Conservation (phyloP, 345 rosid genomes). For the Capsella bursapastoris region DNA sequence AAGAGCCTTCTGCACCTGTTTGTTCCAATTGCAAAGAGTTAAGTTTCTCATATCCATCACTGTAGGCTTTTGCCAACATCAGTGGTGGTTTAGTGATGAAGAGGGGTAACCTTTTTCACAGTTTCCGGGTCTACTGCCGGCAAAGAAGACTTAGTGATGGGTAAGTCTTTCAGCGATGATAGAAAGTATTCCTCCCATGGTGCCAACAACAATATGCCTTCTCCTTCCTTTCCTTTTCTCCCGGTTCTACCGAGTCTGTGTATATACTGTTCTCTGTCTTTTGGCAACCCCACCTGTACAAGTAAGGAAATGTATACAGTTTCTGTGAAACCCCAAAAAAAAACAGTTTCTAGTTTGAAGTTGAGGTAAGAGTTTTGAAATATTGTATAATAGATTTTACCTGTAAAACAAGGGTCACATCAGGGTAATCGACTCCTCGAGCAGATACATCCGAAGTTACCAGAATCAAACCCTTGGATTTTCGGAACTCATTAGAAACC, state of each 20-base stretch:
- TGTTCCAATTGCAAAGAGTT: background rate
- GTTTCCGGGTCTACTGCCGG: constrained; percentile 79
- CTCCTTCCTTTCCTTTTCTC: constrained; percentile 93
- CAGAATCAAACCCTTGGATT: constrained; percentile 91
- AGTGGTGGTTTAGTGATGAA: background rate
- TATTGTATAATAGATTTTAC: constrained; percentile 45
- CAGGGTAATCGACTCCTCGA: constrained; percentile 99
- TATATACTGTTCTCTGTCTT: constrained; percentile 90
- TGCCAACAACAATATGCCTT: constrained; percentile 80
- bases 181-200: constrained; percentile 95
- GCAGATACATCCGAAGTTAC: constrained; percentile 99
- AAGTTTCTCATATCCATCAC: constrained; percentile 15
- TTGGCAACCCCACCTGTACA: constrained; percentile 79
- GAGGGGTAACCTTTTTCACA: constrained; percentile 64
- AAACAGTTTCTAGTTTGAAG: background rate
- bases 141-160: constrained; percentile 63
- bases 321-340: background rate
- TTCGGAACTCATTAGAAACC: constrained; percentile 91
- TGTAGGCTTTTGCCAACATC: constrained; percentile 15
- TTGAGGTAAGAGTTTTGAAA: background rate
- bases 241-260: constrained; percentile 98
- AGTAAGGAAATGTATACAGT: background rate
- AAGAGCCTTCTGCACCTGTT: constrained; percentile 78
- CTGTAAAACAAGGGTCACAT: constrained; percentile 95
- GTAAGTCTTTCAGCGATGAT: constrained; percentile 77